phyloP scores from a whole-genome alignment of 2,329 filamentous ascomycete genomes.

The Alternaria consortialis region DNA sequence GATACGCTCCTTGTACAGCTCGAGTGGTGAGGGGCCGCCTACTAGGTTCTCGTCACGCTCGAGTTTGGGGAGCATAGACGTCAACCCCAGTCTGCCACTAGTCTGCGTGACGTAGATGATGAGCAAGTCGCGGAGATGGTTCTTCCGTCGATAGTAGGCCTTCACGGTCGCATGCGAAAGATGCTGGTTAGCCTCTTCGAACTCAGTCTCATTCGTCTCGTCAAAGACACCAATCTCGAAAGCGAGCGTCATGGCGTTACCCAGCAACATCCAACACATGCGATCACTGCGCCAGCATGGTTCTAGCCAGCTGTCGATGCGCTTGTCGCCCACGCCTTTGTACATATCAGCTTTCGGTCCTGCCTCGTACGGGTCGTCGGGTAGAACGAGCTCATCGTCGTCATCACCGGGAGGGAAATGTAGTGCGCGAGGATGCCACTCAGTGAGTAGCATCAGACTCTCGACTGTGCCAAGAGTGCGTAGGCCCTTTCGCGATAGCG shows the following conservation, averaged over 20 bases:
- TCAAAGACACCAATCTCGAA: constrained; percentile 98
- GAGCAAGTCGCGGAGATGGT: constrained; percentile 84
- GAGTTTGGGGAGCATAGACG: constrained; percentile 81
- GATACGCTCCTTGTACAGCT: constrained; percentile 49
- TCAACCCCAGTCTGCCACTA: constrained; percentile 90
- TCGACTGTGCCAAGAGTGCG: constrained; percentile 93
- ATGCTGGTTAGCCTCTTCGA: constrained; percentile 53
- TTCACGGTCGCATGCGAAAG: constrained; percentile 69
- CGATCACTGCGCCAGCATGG: constrained; percentile 90
- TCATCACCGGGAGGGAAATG: constrained; percentile 84
- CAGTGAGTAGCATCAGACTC: constrained; percentile 90
- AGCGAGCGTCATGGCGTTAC: constrained; percentile 86
- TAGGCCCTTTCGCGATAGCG: constrained; percentile 70
- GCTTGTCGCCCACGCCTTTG: constrained; percentile 77
- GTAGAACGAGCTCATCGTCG: constrained; percentile 70
- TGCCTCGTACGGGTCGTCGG: constrained; percentile 70
- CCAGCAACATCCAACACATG: constrained; percentile 98
- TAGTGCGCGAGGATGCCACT: constrained; percentile 94
- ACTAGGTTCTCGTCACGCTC: constrained; percentile 40
- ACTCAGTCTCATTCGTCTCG: constrained; percentile 76
- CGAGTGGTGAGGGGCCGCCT: constrained; percentile 41
- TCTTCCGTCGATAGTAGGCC: constrained; percentile 77
- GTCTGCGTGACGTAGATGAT: constrained; percentile 93
- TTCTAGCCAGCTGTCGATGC: constrained; percentile 95
- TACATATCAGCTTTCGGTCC: constrained; percentile 49